phyloP scores from a whole-genome alignment of 208 protist species.

The Leishmania gerbilli region DNA sequence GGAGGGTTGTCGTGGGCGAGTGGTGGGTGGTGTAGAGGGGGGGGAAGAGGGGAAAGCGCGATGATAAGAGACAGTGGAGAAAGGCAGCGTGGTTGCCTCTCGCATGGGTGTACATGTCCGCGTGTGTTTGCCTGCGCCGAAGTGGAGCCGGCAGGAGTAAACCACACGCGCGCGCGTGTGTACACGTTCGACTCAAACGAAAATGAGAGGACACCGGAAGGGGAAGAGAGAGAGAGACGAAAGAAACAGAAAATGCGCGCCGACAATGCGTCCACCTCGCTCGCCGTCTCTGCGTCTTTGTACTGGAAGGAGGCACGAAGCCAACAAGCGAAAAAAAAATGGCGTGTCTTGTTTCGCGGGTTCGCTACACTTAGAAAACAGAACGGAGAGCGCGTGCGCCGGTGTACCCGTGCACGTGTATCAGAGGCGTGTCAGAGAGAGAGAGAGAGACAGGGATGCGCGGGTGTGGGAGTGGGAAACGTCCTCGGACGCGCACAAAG shows the following conservation, averaged over 20 bases:
- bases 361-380: not conserved
- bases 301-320: not conserved
- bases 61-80: not conserved
- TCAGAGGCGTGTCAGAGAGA: not conserved
- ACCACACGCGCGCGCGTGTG: not conserved
- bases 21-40: not conserved
- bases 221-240: not conserved
- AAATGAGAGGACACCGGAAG: not conserved
- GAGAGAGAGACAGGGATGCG: not conserved
- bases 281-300: not conserved
- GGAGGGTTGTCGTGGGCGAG: not conserved
- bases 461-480: not conserved
- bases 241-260: not conserved
- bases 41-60: not conserved
- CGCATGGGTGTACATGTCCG: not conserved
- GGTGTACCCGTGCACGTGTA: not conserved
- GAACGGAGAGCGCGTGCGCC: not conserved
- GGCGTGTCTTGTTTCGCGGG: not conserved
- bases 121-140: not conserved
- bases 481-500: not conserved
- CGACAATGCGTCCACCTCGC: not conserved
- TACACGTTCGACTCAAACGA: not conserved
- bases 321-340: not conserved
- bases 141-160: not conserved
- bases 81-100: not conserved